Evolutionary conservation across 2,329 filamentous ascomycete genomes (phyloP).

Genomic region (Hypoxylon sp.): DNA sequence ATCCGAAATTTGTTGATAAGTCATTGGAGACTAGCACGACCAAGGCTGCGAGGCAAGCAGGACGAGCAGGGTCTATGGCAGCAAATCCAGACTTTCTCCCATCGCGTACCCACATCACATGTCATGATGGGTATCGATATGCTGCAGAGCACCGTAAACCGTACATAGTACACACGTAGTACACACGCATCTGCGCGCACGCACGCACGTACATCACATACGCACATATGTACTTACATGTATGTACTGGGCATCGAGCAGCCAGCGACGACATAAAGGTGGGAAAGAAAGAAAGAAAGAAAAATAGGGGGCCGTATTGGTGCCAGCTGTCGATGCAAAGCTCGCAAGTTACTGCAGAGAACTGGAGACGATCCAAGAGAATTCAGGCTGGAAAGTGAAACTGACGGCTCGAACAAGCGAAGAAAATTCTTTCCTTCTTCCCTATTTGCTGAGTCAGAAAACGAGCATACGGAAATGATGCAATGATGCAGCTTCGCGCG

Average conservation of each 20-base stretch:
- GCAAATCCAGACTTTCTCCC: slow-evolving; percentile 7
- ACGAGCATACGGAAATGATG: slow-evolving; percentile 24
- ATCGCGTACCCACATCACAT: slow-evolving; percentile 38
- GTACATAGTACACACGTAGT: too few relatives aligned
- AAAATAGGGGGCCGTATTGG: slow-evolving; percentile 10
- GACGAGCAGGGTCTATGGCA: slow-evolving; percentile 20
- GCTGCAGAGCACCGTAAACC: too few relatives aligned
- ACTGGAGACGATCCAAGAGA: slow-evolving; percentile 30
- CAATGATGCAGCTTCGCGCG: slow-evolving; percentile 19
- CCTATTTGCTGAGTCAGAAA: slow-evolving; percentile 20
- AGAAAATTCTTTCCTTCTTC: slow-evolving; percentile 31
- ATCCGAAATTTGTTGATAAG: slow-evolving; percentile 7
- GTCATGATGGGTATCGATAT: slow-evolving; percentile 31
- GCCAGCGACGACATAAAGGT: slow-evolving; percentile 2
- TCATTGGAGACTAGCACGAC: slow-evolving; percentile 8
- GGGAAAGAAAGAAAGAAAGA: background rate
- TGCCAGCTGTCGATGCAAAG: slow-evolving; percentile 30
- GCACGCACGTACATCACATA: too few relatives aligned
- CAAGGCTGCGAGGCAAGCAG: too few relatives aligned
- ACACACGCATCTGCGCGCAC: too few relatives aligned
- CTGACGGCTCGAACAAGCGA: slow-evolving; percentile 10
- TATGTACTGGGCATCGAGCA: slow-evolving; percentile 1
- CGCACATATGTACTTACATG: too few relatives aligned
- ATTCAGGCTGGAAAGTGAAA: slow-evolving; percentile 32
- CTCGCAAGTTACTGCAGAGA: slow-evolving; percentile 15